Evolutionary conservation across 2,329 filamentous ascomycete species (phyloP).

Genomic region (Colletotrichum paranaense): DNA sequence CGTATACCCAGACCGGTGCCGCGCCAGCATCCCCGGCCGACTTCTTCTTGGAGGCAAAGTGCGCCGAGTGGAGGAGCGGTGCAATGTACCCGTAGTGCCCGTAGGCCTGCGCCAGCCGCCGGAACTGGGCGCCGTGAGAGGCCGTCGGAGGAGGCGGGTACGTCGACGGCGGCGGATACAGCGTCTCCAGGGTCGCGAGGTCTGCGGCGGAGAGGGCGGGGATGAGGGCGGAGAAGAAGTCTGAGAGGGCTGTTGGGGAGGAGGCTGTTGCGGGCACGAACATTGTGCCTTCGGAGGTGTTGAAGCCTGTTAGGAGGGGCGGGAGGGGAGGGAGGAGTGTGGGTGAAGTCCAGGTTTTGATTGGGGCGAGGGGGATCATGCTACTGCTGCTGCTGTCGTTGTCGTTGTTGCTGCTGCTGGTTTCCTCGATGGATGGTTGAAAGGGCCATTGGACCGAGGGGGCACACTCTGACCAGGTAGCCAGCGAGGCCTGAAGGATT

Average conservation of each 20-base stretch:
- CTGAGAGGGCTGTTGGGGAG: slow-evolving; percentile 49
- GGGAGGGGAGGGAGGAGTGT: slow-evolving; percentile 67
- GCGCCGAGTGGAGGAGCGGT: slow-evolving; percentile 70
- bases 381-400: slow-evolving; percentile 42
- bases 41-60: slow-evolving; percentile 49
- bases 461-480: slow-evolving; percentile 57
- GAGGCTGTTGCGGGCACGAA: slow-evolving; percentile 66
- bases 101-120: slow-evolving; percentile 69
- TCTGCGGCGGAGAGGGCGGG: slow-evolving; percentile 65
- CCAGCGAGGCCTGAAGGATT: slow-evolving; percentile 54
- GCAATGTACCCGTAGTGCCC: slow-evolving; percentile 74
- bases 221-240: slow-evolving; percentile 73
- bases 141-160: slow-evolving; percentile 24
- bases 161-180: slow-evolving; percentile 65
- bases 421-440: slow-evolving; percentile 74
- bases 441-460: slow-evolving; percentile 69
- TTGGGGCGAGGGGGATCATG: slow-evolving; percentile 67
- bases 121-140: slow-evolving; percentile 64
- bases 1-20: slow-evolving; percentile 65
- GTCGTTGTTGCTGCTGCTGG: slow-evolving; percentile 51
- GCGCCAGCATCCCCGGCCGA: no score
- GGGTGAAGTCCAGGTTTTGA: slow-evolving; percentile 67
- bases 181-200: slow-evolving; percentile 62
- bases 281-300: slow-evolving; percentile 74
- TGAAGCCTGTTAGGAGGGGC: slow-evolving; percentile 73